Evolutionary conservation across 495 filamentous ascomycete genomes (phyloP).

Genomic region (Haplographium delicatum): DNA sequence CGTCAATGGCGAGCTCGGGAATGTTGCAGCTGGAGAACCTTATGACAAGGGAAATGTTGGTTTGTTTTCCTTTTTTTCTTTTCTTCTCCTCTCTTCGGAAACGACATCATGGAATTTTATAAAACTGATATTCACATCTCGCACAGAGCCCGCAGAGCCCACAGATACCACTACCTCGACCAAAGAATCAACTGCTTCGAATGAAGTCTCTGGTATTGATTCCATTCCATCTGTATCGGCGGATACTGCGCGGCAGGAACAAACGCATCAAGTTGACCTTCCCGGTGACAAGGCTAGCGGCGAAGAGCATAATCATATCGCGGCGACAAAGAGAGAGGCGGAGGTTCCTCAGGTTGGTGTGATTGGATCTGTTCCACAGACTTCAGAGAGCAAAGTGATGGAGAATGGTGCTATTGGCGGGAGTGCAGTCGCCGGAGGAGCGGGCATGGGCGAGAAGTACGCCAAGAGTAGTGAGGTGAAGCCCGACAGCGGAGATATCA

Average conservation of each 20-base stretch:
- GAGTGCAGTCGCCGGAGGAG: constrained; percentile 11
- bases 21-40: constrained; percentile 50
- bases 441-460: constrained; percentile 49
- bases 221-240: too few species aligned
- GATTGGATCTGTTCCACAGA: constrained; percentile 9
- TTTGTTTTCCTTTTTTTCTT: background rate
- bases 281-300: constrained; percentile 26
- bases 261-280: constrained; percentile 33
- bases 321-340: constrained; percentile 15
- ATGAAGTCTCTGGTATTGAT: too few species aligned
- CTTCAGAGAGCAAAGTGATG: constrained; percentile 7
- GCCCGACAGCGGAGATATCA: constrained; percentile 54
- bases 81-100: background rate
- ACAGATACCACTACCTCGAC: background rate
- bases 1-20: constrained; percentile 44
- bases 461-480: constrained; percentile 48
- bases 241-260: constrained; percentile 10
- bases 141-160: background rate
- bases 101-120: too few species aligned
- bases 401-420: constrained; percentile 24
- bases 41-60: constrained; percentile 52
- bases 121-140: background rate
- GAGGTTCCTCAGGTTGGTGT: constrained; percentile 9
- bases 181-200: background rate
- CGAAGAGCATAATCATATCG: background rate